phyloP scores from a whole-genome alignment of 108 stramenopile genomes.

The Nitzschia inconspicua region DNA sequence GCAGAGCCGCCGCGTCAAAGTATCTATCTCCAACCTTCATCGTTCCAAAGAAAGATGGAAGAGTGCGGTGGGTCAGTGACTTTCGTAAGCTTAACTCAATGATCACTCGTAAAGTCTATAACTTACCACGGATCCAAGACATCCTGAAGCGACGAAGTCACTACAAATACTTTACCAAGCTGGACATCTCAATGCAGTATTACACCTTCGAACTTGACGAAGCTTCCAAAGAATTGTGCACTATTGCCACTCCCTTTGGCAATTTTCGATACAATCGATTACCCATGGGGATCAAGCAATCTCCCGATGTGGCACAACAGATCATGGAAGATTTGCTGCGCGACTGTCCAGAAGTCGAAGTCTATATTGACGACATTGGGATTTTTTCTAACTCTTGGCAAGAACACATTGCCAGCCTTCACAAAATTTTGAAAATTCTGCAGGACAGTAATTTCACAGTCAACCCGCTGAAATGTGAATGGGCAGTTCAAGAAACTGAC shows the following conservation, averaged over 20 bases:
- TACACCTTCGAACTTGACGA: conserved; percentile 1
- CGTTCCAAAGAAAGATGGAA: conserved; percentile 38
- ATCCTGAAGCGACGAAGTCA: conserved; percentile 8
- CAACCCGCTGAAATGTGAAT: too few relatives aligned
- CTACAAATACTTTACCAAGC: conserved; percentile 18
- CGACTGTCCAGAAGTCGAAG: conserved; percentile 16
- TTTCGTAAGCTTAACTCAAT: conserved; percentile 27
- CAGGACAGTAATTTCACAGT: conserved; percentile 22
- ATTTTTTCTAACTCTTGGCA: conserved; percentile 31
- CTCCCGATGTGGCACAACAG: conserved; percentile 49
- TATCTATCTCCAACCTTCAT: conserved; percentile 38
- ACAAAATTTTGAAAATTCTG: conserved; percentile 9
- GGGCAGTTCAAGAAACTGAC: conserved; percentile 30
- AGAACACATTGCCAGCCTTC: conserved; percentile 13
- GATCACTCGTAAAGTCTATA: conserved; percentile 1
- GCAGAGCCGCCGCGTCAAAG: not conserved
- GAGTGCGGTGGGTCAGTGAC: conserved; percentile 38
- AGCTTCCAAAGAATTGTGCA: too few relatives aligned
- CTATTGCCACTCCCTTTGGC: conserved; percentile 49
- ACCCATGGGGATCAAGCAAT: conserved; percentile 44
- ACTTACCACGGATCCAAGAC: conserved; percentile 19
- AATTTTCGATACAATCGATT: conserved; percentile 29
- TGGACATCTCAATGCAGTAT: conserved; percentile 25
- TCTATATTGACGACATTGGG: conserved; percentile 53
- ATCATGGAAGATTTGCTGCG: conserved; percentile 36